Base-by-base conservation (phyloP, 805 yeast genomes). In the Komagataella phaffii region DNA sequence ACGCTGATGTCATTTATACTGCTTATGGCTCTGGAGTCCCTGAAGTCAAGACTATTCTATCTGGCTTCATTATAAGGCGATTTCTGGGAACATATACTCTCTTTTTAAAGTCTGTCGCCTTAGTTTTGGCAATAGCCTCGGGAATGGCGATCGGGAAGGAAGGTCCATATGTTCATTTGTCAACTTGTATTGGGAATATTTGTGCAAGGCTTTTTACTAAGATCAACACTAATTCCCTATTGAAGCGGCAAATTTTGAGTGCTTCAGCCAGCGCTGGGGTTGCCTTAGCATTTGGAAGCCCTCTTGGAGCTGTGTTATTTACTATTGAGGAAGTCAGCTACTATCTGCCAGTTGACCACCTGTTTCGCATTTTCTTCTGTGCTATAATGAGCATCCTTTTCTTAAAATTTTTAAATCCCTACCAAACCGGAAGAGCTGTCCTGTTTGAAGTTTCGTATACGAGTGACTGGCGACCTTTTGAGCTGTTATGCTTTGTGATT, bases 1-100 rank as follows among this genome's bases (percentile, higher is more conserved):
- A 17, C n/a, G 47, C 49, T 48, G 52, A 47, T 19, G 49, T 48
- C 18, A 49, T 77, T 58, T 79, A 76, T 58, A 68, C 80, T 10
- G 82, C 80, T 0, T 72, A 74, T 30, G 83, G 83, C 3, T 74
- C 80, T 17, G 83, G 83, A 3, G 83, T 79, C 2, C 81, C 83
- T 1, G 83, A 79, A 61, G 83, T 79, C 14, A 77, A 76, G 55
- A 78, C 83, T 0, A 77, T 79, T 44, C 62, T 79, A 30, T 76
- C 81, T 1, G 84, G 84, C 1, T 79, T 78, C 55, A 74, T 79
- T 47, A 77, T 79, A 23, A 65, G 82, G 52, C 62, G 71, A 46
- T 79, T 74, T 56, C 61, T 79, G 44, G 83, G 84, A 3, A 62
- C 74, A 1, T 71, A 73, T 55, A 77, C 84, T 0, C 65, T 79